Base-by-base conservation (phyloP, 2,329 filamentous ascomycete species). In the Trichoderma brevicompactum region DNA sequence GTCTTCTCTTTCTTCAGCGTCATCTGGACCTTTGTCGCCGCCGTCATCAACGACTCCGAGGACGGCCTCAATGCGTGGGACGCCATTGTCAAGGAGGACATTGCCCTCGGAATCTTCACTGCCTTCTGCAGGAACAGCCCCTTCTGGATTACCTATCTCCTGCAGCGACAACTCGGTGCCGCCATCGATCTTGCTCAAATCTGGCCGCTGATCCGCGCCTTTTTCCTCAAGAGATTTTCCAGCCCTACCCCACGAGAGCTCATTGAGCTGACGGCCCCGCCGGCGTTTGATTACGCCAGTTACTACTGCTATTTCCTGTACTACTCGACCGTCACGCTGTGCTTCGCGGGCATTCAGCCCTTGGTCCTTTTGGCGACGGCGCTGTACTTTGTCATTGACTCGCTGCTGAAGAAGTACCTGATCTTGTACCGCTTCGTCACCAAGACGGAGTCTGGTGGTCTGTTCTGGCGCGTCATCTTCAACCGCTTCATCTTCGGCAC, bases 281-380 rank as follows among this genome's bases (percentile, higher is more conserved):
- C 92, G 2, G 83, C 92, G 0, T 97, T 99, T 75, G 94, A 98
- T 71, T 98, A 97, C 74, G 92, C 95, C 66, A 92, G 88, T 71
- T 98, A 98, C 79, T 99, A 97, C 84, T 98, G 97, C 77, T 98
- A 96, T 77, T 97, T 97, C 78, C 82, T 98, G 36, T 99, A 92
- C 79, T 99, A 98, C 79, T 84, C 91, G 28, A 97, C 94, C 0
- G 91, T 98, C 38, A 90, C 92, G 0, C 82, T 99, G 15, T 92
- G 89, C 72, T 97, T 95, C 73, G 88, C 90, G 2, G 87, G 89
- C 1, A 83, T 98, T 60, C 95, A 98, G 77, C 95, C 95, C 0
- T 83, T 98, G 28, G 90, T 95, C 1, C 83, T 99, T 7, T 88
- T 92, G 0, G 91, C 96, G 44, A 92, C 92, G 0, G 93, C 94